These are phyloP conservation scores for Bolboschoenus planiculmis DNA, from an alignment of 176 grass and related monocot species.

Conservation along the genomic window DNA sequence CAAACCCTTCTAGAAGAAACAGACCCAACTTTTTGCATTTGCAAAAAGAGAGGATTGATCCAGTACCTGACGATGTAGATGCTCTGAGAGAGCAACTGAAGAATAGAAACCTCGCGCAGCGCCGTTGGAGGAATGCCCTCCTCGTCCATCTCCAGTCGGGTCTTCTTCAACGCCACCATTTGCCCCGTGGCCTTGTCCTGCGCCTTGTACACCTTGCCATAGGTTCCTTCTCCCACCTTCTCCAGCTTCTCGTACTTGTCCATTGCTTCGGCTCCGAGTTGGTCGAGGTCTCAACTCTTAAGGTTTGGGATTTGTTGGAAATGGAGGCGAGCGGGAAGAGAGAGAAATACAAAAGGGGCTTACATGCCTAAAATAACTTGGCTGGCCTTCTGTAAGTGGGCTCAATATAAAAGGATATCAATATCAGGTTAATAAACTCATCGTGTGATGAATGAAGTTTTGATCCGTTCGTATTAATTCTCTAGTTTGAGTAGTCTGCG, in stretches of 20 bases:
- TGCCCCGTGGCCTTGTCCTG: slow-evolving; percentile 38
- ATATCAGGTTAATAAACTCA: no score
- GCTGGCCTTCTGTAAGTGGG: slow-evolving; percentile 29
- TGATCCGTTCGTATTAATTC: not conserved
- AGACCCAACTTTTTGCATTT: not conserved
- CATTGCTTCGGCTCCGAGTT: slow-evolving; percentile 23
- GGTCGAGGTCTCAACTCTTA: not conserved
- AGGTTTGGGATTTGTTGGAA: not conserved
- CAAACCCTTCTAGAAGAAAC: not conserved
- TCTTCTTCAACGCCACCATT: slow-evolving; percentile 74
- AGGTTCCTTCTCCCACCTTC: slow-evolving; percentile 76
- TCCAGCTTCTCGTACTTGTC: slow-evolving; percentile 99
- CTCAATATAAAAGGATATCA: not conserved
- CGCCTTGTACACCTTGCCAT: slow-evolving; percentile 55
- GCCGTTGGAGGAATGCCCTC: slow-evolving; percentile 93
- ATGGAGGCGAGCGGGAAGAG: not conserved
- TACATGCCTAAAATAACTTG: not conserved
- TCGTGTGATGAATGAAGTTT: not conserved
- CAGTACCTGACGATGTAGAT: slow-evolving; percentile 74
- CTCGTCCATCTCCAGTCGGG: slow-evolving; percentile 87
- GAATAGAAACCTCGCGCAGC: slow-evolving; percentile 87
- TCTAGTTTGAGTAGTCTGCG: not conserved
- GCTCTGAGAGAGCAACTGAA: slow-evolving; percentile 73
- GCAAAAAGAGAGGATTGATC: not conserved
- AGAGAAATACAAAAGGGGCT: not conserved